Evolutionary conservation across 1,284 basidiomycete species (phyloP).

Genomic region (Naganishia sp.): DNA sequence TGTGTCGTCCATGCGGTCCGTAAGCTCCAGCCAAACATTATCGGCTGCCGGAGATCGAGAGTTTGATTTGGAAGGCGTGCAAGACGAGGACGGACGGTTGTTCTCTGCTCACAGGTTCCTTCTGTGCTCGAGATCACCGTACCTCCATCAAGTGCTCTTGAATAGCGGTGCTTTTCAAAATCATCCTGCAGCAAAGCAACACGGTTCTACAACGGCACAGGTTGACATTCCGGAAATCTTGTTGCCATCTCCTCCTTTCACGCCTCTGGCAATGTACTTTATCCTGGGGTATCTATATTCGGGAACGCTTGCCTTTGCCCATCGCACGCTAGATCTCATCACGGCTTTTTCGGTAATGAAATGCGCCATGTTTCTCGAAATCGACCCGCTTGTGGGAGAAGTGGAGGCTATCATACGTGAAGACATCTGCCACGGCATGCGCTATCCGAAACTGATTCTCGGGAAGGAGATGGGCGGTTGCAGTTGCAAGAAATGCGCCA

Average conservation of each 20-base stretch:
- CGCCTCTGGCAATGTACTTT: constrained; percentile 90
- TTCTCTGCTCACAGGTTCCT: constrained; percentile 93
- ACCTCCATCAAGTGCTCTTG: constrained; percentile 66
- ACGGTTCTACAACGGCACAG: background rate
- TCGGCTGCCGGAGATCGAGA: constrained; percentile 5
- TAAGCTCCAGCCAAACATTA: constrained; percentile 9
- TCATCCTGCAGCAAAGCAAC: constrained; percentile 34
- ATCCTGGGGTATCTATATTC: constrained; percentile 83
- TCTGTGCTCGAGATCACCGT: constrained; percentile 81
- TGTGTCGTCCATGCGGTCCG: constrained; percentile 22
- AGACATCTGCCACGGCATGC: constrained; percentile 87
- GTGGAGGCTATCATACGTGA: constrained; percentile 76
- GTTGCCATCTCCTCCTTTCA: constrained; percentile 89
- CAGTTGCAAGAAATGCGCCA: constrained; percentile 74
- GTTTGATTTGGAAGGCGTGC: constrained; percentile 58
- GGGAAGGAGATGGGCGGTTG: constrained; percentile 63
- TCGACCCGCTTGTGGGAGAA: constrained; percentile 74
- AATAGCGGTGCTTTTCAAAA: constrained; percentile 45
- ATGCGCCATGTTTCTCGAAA: constrained; percentile 75
- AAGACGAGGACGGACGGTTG: constrained; percentile 62
- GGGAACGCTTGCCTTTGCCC: constrained; percentile 88
- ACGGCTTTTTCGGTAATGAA: constrained; percentile 89
- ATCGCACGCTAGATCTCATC: constrained; percentile 85
- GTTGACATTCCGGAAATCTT: constrained; percentile 61
- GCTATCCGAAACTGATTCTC: constrained; percentile 46